Conservation (phyloP, 768 basidiomycete genomes). For the Podaxis sp. region DNA sequence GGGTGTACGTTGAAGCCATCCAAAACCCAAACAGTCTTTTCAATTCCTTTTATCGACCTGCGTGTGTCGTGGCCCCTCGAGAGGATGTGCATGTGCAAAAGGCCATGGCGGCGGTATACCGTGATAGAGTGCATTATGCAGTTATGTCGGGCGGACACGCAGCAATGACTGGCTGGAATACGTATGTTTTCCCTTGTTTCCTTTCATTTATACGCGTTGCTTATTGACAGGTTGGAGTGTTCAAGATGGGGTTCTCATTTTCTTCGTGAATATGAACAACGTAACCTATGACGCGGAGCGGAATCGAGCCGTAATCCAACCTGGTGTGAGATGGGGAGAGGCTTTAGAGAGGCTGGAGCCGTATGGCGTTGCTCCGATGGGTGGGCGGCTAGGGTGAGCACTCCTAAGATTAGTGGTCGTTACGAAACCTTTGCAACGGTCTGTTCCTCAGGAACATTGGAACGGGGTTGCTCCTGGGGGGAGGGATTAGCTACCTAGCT, state of each 20-base stretch:
- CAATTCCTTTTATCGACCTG: conserved; percentile 30
- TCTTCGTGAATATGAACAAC: conserved; percentile 35
- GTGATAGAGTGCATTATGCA: conserved; percentile 33
- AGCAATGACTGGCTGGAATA: conserved; percentile 44
- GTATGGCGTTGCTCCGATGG: conserved; percentile 40
- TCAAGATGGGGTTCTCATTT: conserved; percentile 35
- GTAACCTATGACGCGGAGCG: conserved; percentile 33
- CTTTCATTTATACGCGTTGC: not conserved
- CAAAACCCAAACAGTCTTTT: conserved; percentile 31
- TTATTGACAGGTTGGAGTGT: conserved; percentile 25
- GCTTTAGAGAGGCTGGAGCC: conserved; percentile 33
- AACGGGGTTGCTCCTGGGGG: conserved; percentile 42
- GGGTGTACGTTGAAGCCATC: conserved; percentile 5
- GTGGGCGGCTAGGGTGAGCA: conserved; percentile 35
- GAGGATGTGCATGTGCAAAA: conserved; percentile 30
- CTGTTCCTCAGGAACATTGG: conserved; percentile 33
- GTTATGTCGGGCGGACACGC: conserved; percentile 42
- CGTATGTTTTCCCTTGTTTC: conserved; percentile 24
- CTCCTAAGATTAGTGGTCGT: not conserved
- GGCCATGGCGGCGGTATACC: conserved; percentile 37
- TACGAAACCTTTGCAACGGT: not conserved
- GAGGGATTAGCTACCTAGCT: conserved; percentile 39
- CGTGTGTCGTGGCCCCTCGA: conserved; percentile 36
- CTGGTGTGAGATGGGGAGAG: conserved; percentile 42
- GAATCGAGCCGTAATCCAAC: conserved; percentile 38